phyloP scores from a whole-genome alignment of 2,329 filamentous ascomycete genomes.

The Chaetomium strumarium region DNA sequence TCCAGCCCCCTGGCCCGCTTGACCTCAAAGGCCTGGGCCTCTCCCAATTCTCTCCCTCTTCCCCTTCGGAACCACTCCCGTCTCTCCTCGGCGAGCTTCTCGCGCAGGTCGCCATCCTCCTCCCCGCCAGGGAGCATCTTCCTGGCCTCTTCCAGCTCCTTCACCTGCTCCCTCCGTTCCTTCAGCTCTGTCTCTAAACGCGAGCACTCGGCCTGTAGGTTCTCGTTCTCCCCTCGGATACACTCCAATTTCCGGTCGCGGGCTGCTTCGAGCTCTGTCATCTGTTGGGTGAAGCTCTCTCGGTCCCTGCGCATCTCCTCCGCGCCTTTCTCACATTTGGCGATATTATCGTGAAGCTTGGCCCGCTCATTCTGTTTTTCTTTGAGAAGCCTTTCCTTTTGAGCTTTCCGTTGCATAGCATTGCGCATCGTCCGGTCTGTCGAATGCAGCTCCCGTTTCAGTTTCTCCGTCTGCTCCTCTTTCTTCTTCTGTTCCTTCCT shows the following conservation, averaged over 20 bases:
- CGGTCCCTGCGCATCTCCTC: slow-evolving; percentile 53
- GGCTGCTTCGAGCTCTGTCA: slow-evolving; percentile 43
- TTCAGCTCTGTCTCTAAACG: slow-evolving; percentile 67
- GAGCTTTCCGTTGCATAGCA: slow-evolving; percentile 70
- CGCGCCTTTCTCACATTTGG: slow-evolving; percentile 61
- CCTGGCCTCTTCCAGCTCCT: slow-evolving; percentile 64
- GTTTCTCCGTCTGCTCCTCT: slow-evolving; percentile 79
- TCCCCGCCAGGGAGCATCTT: slow-evolving; percentile 58
- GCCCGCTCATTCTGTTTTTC: slow-evolving; percentile 63
- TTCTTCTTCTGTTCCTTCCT: slow-evolving; percentile 77
- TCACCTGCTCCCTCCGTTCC: slow-evolving; percentile 64
- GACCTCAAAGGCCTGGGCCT: slow-evolving; percentile 42
- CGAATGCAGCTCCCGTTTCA: slow-evolving; percentile 73
- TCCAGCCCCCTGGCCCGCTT: slow-evolving; percentile 43
- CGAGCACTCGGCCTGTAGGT: slow-evolving; percentile 58
- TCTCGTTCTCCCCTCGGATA: slow-evolving; percentile 49
- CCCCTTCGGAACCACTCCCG: slow-evolving; percentile 48
- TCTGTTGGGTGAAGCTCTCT: slow-evolving; percentile 49
- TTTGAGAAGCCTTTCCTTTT: slow-evolving; percentile 66
- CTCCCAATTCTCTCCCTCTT: slow-evolving; percentile 49
- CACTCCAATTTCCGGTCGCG: slow-evolving; percentile 47
- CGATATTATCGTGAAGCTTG: slow-evolving; percentile 64
- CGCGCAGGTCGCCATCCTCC: slow-evolving; percentile 52
- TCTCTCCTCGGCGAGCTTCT: slow-evolving; percentile 46
- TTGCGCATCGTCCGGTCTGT: slow-evolving; percentile 77